These are phyloP conservation scores for Rhodotorula sp. DNA, from an alignment of 1,284 basidiomycete genomes.

Conservation along the genomic window DNA sequence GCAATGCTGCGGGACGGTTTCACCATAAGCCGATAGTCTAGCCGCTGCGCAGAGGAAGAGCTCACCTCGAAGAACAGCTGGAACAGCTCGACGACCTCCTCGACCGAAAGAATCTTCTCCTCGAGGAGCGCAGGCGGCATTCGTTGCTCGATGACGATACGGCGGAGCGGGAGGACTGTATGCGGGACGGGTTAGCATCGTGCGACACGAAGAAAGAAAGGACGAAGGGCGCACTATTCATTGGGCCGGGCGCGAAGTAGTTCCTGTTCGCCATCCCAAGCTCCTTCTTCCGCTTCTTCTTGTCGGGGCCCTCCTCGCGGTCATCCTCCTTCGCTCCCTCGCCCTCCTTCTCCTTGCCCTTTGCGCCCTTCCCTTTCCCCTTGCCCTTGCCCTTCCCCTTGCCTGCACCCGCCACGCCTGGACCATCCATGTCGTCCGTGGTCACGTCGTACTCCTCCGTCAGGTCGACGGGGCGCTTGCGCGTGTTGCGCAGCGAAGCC, in stretches of 20 bases:
- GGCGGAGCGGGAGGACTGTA: constrained; percentile 71
- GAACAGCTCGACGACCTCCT: constrained; percentile 68
- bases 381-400: constrained; percentile 19
- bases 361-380: constrained; percentile 18
- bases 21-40: not conserved
- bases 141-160: constrained; percentile 79
- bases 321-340: constrained; percentile 11
- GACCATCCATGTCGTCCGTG: constrained; percentile 11
- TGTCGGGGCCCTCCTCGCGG: constrained; percentile 6
- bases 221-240: constrained; percentile 45
- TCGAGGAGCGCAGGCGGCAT: constrained; percentile 53
- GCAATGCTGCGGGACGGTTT: constrained; percentile 14
- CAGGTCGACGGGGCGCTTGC: constrained; percentile 45
- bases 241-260: constrained; percentile 86
- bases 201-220: not conserved
- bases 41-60: not conserved
- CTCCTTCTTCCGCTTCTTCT: constrained; percentile 26
- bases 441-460: constrained; percentile 38
- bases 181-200: not conserved
- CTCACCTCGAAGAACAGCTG: constrained; percentile 68
- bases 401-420: not conserved
- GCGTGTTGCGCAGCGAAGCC: constrained; percentile 81
- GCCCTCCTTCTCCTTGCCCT: constrained; percentile 11
- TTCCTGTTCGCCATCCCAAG: constrained; percentile 79
- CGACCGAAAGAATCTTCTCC: constrained; percentile 51